Base-by-base conservation (phyloP, 768 basidiomycete genomes). In the Cystobasidium ongulense region DNA sequence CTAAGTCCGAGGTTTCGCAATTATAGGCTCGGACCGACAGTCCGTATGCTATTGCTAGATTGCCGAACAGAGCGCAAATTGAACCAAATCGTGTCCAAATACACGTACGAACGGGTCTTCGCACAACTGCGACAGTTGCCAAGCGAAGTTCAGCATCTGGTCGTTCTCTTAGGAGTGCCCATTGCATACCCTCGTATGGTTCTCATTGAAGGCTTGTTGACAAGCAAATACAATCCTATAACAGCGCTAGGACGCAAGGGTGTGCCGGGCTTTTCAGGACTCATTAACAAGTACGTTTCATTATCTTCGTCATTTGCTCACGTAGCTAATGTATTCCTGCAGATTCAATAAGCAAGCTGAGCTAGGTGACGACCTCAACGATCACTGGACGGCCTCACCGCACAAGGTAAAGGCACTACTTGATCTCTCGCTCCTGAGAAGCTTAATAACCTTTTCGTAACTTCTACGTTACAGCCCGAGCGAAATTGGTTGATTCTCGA, bases 301-400 rank as follows among this genome's bases (percentile, higher is more conserved):
- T 46, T n/a, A 13, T 46, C 13, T 46, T 13, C 29, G n/a, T 54
- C 53, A 54, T 80, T 75, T 82, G 79, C 74, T 79, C 68, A 59
- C 76, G 1, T 29, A 38, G 0, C 27, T 46, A n/a, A 31, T n/a
- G 10, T 7, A n/a, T 5, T n/a, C n/a, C 53, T 59, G 27, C 86
- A 89, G 90, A 80, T 93, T 92, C 81, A 92, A 93, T 80, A 86
- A 86, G n/a, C 90, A 81, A 53, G 90, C 93, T 0, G 96, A 98
- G 81, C 82, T 99, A 33, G 84, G 97, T 70, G 95, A 98, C 81
- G 95, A 99, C 82, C 83, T 94, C 5, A 77, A 77, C 23, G 79
- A 80, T 71, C 78, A 80, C 77, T 79, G 77, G 36, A 75, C 74
- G 18, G 77, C 78, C 0, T 10, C 29, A 52, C 3, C 38, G 11